Evolutionary conservation across 805 yeast genomes (phyloP), one percentile per base, ranked within the genome.

Genomic region (Wickerhamiella brachini): DNA sequence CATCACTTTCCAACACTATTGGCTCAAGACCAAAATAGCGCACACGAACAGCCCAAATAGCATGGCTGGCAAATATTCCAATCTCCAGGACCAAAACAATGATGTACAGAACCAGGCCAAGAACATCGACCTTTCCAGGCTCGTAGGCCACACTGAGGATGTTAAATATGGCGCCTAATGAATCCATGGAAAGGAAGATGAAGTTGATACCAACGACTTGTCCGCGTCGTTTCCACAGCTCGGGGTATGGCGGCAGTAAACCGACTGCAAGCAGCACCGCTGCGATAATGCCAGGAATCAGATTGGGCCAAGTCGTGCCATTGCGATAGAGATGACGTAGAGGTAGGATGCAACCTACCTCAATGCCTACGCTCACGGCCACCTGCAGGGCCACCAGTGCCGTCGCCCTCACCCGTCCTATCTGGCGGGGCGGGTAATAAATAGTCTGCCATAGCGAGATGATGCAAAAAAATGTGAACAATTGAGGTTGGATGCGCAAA

Each of bases 171-270:
- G 97, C 96, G 8, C 97, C 97, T 23, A 77, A 55, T 3, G 85
- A 77, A 64, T 90, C 97, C 68, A 89, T 68, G 5, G 73, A 60
- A 52, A 90, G 70, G 56, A 90, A 90, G 2, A 83, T 57, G 60
- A 90, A 88, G 63, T 88, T 88, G 60, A 90, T 83, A 0, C 97
- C 97, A 2, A 88, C 79, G 2, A 90, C 97, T 37, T 83, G 69
- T 1, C 97, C 97, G 49, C 77, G 65, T 56, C 95, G 73, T 60
- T 86, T 85, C 31, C 79, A 75, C 24, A 90, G 68, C 64, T 90
- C 97, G 58, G 79, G 80, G 63, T 89, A 90, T 3, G 97, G 96
- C 0, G 97, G 97, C 0, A 90, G 56, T 37, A 90, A 71, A 0
- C 97, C 97, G 2, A 75, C 62, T 0, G 84, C 93, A 7, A 90